These are phyloP conservation scores for Elsinoe arachidis DNA, from an alignment of 2,329 filamentous ascomycete genomes.

Conservation along the genomic window DNA sequence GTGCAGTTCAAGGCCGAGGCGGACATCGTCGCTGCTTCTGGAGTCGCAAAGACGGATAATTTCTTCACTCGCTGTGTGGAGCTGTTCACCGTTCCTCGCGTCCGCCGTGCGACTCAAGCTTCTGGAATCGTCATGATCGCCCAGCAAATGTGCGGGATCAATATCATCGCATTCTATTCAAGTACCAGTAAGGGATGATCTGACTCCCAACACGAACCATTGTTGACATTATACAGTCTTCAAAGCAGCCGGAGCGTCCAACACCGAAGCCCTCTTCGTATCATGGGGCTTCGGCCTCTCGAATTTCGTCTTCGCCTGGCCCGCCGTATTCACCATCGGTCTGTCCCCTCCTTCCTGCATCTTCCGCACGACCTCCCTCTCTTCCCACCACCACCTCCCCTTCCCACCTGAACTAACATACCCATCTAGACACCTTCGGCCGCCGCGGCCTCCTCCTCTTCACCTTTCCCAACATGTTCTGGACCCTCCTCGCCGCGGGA, in stretches of 20 bases:
- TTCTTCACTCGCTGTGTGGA: conserved; percentile 41
- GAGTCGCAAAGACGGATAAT: conserved; percentile 33
- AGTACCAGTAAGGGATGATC: not conserved
- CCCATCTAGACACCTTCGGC: conserved; percentile 34
- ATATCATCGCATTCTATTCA: conserved; percentile 31
- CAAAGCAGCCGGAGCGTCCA: conserved; percentile 28
- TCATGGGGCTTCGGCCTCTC: conserved; percentile 39
- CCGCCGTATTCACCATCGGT: conserved; percentile 36
- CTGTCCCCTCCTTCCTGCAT: too few relatives aligned
- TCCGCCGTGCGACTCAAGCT: conserved; percentile 64
- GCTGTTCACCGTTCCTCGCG: conserved; percentile 59
- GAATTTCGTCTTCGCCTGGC: conserved; percentile 39
- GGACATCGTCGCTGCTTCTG: conserved; percentile 25
- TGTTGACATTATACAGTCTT: conserved; percentile 26
- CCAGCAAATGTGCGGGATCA: conserved; percentile 12
- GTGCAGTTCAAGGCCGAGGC: conserved; percentile 29
- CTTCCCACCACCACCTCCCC: too few relatives aligned
- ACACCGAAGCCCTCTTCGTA: conserved; percentile 30
- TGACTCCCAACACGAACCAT: not conserved
- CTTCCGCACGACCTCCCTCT: too few relatives aligned
- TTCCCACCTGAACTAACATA: conserved; percentile 28
- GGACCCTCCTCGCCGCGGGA: conserved; percentile 40
- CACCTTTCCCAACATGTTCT: conserved; percentile 44
- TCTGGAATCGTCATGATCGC: conserved; percentile 68
- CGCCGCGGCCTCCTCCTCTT: conserved; percentile 37